Conservation (phyloP, 2,329 filamentous ascomycete species). For the Neonectria faginata region DNA sequence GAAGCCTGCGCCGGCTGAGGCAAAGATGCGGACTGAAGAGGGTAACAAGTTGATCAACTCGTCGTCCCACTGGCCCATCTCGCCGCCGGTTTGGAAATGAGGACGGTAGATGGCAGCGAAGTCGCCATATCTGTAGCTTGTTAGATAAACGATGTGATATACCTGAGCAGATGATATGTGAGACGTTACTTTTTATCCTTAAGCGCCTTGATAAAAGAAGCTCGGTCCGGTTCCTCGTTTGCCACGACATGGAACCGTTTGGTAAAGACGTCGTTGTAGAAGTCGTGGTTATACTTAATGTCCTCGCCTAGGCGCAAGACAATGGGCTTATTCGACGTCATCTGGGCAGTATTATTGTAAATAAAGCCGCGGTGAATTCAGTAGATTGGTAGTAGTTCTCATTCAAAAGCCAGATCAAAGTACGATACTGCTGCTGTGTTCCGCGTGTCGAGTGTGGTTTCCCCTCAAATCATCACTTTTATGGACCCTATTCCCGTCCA, state of each 20-base stretch:
- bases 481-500: background rate
- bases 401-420: no score
- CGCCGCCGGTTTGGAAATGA: slow-evolving; percentile 71
- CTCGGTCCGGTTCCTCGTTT: slow-evolving; percentile 51
- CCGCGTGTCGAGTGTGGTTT: background rate
- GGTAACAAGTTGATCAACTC: slow-evolving; percentile 68
- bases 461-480: slow-evolving; percentile 2
- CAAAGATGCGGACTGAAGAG: slow-evolving; percentile 65
- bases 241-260: slow-evolving; percentile 55
- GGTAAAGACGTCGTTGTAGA: slow-evolving; percentile 54
- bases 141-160: background rate
- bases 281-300: slow-evolving; percentile 60
- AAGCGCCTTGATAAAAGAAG: slow-evolving; percentile 55
- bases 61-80: slow-evolving; percentile 71
- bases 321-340: slow-evolving; percentile 33
- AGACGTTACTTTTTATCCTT: slow-evolving; percentile 47
- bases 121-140: slow-evolving; percentile 33
- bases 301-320: slow-evolving; percentile 54
- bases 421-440: background rate
- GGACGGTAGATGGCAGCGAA: slow-evolving; percentile 63
- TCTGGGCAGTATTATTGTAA: background rate
- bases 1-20: slow-evolving; percentile 71
- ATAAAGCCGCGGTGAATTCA: background rate
- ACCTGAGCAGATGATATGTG: background rate
- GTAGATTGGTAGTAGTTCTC: no score